Percentiles rank a stretch among this genome's conserved stretches.
Conservation (phyloP, 1,284 basidiomycete genomes). For the Takashimella koratensis region DNA sequence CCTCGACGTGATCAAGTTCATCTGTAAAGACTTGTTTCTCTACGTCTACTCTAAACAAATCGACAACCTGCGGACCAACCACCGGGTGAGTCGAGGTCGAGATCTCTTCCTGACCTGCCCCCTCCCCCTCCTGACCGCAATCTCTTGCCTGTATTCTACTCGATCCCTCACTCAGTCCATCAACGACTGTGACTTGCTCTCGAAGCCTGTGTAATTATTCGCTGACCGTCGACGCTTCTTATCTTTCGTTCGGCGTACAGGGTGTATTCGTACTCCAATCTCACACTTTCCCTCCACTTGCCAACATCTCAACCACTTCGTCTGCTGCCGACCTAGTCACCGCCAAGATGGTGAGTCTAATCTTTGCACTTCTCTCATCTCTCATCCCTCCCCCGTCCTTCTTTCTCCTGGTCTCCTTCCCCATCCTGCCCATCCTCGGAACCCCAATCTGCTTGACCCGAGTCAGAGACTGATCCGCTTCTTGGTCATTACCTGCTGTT, state of each 20-base stretch:
- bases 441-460: too few relatives aligned
- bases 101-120: too few relatives aligned
- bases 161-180: too few relatives aligned
- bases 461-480: conserved; percentile 1
- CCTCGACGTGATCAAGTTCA: conserved; percentile 87
- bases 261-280: conserved; percentile 93
- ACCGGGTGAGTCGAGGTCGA: conserved; percentile 63
- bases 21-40: conserved; percentile 81
- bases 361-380: neutral
- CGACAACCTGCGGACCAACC: conserved; percentile 91
- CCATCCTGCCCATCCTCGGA: neutral
- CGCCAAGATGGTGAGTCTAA: conserved; percentile 62
- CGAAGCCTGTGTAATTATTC: too few relatives aligned
- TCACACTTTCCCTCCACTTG: conserved; percentile 78
- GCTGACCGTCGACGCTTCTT: too few relatives aligned
- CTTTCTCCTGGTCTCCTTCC: conserved; percentile 10
- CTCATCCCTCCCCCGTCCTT: neutral
- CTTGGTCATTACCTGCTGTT: neutral
- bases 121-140: too few relatives aligned
- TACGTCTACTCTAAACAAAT: conserved; percentile 67
- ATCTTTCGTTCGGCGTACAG: too few relatives aligned
- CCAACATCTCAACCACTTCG: conserved; percentile 65
- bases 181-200: too few relatives aligned
- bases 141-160: too few relatives aligned
- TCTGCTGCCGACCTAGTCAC: conserved; percentile 65